Conservation (phyloP, 495 filamentous ascomycete genomes). For the Parathielavia appendiculata region DNA sequence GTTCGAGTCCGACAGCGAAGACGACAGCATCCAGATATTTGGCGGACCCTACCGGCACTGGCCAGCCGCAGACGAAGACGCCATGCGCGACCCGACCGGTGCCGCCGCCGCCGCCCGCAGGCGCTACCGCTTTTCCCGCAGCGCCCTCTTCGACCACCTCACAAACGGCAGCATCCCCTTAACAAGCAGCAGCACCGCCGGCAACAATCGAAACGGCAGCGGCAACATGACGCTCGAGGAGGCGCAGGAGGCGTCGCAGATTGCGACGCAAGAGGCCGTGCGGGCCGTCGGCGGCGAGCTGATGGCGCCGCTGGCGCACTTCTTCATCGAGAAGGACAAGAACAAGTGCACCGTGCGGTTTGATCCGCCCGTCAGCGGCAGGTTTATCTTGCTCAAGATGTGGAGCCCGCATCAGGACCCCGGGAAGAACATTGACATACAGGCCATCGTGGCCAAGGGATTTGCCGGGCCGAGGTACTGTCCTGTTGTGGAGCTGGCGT, state of each 20-base stretch:
- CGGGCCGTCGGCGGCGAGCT: conserved; percentile 49
- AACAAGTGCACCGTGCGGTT: conserved; percentile 84
- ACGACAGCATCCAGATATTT: conserved; percentile 26
- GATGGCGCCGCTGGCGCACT: conserved; percentile 67
- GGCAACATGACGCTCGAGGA: conserved; percentile 42
- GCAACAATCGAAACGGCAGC: conserved; percentile 12
- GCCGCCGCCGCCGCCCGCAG: neutral
- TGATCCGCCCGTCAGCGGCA: conserved; percentile 77
- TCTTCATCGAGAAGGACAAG: conserved; percentile 74
- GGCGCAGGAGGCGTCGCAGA: conserved; percentile 48
- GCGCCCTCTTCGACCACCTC: neutral
- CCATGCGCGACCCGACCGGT: neutral
- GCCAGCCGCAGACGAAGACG: conserved; percentile 14
- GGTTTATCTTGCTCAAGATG: conserved; percentile 77
- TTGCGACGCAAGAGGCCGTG: conserved; percentile 52
- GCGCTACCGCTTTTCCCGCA: neutral
- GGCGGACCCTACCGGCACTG: conserved; percentile 15
- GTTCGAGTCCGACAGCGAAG: conserved; percentile 45
- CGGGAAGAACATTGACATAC: conserved; percentile 75
- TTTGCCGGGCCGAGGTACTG: conserved; percentile 80
- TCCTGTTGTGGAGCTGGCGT: conserved; percentile 32
- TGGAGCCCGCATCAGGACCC: conserved; percentile 63
- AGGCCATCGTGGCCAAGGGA: conserved; percentile 71
- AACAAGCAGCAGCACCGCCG: neutral
- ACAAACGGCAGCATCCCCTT: neutral